Evolutionary conservation across 768 basidiomycete genomes (phyloP).

Genomic region (Polyporus arcularius): DNA sequence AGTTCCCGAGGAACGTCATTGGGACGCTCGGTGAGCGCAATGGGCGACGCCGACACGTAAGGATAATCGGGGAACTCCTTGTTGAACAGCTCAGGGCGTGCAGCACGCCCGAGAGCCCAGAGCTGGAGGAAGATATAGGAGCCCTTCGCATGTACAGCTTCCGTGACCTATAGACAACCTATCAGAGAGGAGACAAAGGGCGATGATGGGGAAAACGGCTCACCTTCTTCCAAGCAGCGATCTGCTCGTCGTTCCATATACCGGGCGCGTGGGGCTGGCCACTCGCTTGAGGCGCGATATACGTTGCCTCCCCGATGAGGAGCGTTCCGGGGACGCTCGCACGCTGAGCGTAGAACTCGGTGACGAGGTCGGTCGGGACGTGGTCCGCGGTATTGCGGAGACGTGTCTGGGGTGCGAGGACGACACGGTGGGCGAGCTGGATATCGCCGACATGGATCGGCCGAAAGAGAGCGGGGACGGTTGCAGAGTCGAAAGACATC

Average conservation of each 20-base stretch:
- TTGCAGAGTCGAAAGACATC: neutral
- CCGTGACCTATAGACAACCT: constrained; percentile 38
- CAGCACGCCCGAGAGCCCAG: constrained; percentile 54
- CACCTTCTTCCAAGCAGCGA: constrained; percentile 50
- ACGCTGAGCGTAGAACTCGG: constrained; percentile 52
- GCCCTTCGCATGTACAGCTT: constrained; percentile 54
- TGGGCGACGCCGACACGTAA: constrained; percentile 24
- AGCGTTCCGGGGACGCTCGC: constrained; percentile 50
- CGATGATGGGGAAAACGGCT: neutral
- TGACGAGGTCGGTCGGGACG: constrained; percentile 39
- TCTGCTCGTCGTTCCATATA: constrained; percentile 64
- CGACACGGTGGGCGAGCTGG: constrained; percentile 49
- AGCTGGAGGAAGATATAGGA: constrained; percentile 56
- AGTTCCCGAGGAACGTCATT: constrained; percentile 25
- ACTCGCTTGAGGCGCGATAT: constrained; percentile 51
- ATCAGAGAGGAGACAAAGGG: neutral
- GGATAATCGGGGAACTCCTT: constrained; percentile 34
- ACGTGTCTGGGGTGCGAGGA: constrained; percentile 56
- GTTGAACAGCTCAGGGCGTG: constrained; percentile 34
- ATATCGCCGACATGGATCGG: constrained; percentile 47
- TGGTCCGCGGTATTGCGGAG: constrained; percentile 37
- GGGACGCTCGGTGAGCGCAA: constrained; percentile 17
- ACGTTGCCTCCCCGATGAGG: constrained; percentile 58
- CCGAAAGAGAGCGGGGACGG: constrained; percentile 43
- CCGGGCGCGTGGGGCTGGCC: constrained; percentile 58